Evolutionary conservation across 352 stramenopile species (phyloP), one percentile per base, ranked within the genome.

Genomic region (Phytopythium vexans): DNA sequence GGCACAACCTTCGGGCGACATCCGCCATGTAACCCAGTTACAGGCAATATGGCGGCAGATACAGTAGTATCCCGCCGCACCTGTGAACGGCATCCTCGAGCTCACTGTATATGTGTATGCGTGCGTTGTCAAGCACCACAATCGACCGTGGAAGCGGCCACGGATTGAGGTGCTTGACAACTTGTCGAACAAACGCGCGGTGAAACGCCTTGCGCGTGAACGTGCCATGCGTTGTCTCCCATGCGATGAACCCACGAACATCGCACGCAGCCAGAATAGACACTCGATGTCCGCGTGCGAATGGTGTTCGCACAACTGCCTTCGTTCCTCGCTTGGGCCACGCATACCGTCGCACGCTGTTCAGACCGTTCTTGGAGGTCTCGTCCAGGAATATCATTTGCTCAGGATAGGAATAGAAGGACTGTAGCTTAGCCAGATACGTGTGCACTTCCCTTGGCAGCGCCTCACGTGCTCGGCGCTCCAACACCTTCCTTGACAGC

Each of bases 71-170:
- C 0, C 57, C 56, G 10, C 58, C 58, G 14, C 31, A 31, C 7
- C 36, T 6, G 41, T 66, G 62, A 9, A 64, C 45, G 8, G 42
- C 53, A 2, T 47, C 43, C 6, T 60, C 58, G 0, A 70, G 36
- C 39, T 70, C 54, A 1, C 3, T 6, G 34, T 64, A 70, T 58
- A 70, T 70, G 37, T 66, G 57, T 21, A 61, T 66, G 0, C 40
- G 15, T 0, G 53, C 62, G 34, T 66, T 70, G 45, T 70, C 62
- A 7, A 70, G 3, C 0, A 66, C 27, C 3, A 64, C 60, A 31
- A 70, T 70, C 2, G 58, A 70, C 9, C 53, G 40, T 14, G 53
- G 62, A 2, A 66, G 35, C 1, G 57, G 53, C 49, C 44, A 60
- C 5, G 62, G 57, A 16, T 58, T 66, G 3, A 70, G 44, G 3